phyloP scores from a whole-genome alignment of 2,329 filamentous ascomycete species.

The Pyricularia sp. region DNA sequence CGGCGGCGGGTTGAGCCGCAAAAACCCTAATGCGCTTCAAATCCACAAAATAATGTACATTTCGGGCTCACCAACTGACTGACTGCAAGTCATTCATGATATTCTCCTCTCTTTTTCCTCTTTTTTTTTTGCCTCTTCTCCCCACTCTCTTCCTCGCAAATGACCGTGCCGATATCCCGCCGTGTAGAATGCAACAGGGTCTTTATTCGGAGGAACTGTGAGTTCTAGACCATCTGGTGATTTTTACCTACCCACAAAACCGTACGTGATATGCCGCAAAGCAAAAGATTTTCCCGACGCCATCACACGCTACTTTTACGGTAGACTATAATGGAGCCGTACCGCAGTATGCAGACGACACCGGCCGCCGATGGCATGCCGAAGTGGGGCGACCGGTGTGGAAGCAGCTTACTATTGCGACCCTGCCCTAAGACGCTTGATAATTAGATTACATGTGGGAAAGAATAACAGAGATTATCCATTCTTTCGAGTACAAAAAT shows the following conservation, averaged over 20 bases:
- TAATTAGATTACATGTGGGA: background rate
- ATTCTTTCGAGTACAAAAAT: background rate
- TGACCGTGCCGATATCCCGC: background rate
- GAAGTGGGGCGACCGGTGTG: background rate
- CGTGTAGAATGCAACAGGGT: background rate
- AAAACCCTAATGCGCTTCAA: background rate
- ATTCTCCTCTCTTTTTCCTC: background rate
- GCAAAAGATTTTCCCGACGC: background rate
- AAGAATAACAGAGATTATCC: background rate
- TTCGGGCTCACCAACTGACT: background rate
- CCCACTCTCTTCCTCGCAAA: background rate
- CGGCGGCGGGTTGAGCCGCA: background rate
- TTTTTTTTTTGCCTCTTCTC: too few species aligned
- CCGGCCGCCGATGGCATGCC: background rate
- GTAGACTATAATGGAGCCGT: background rate
- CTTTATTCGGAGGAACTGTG: background rate
- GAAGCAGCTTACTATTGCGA: background rate
- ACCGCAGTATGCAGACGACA: background rate
- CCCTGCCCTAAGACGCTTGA: background rate
- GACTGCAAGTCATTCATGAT: background rate
- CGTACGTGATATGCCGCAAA: background rate
- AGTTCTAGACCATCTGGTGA: background rate
- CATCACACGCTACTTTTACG: background rate
- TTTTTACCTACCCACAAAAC: background rate
- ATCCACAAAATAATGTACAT: background rate